Conservation (phyloP, 305 asterid genomes). For the Stenogyne calaminthoides region DNA sequence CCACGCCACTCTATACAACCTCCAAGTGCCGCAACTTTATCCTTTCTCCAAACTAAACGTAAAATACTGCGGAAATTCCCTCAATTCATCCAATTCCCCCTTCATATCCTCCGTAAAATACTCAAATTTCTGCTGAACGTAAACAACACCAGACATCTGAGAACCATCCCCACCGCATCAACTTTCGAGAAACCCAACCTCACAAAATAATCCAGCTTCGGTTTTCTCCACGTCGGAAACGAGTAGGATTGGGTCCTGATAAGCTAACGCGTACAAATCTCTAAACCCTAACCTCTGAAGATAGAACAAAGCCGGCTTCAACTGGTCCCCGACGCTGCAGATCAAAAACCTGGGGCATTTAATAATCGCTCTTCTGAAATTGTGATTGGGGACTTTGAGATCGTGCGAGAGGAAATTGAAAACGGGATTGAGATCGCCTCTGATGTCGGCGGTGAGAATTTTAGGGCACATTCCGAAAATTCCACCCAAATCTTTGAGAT, state of each 20-base stretch:
- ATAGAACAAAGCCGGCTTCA: slow-evolving; percentile 79
- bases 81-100: slow-evolving; percentile 64
- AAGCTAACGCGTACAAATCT: slow-evolving; percentile 57
- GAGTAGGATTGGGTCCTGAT: slow-evolving; percentile 68
- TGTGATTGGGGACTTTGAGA: slow-evolving; percentile 61
- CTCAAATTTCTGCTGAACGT: slow-evolving; percentile 74
- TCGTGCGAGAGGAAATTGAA: slow-evolving; percentile 66
- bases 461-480: slow-evolving; percentile 88
- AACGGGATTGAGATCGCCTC: slow-evolving; percentile 64
- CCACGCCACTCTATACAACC: slow-evolving; percentile 45
- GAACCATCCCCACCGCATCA: slow-evolving; percentile 70
- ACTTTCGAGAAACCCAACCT: slow-evolving; percentile 56
- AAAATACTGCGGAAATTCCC: slow-evolving; percentile 83
- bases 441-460: slow-evolving; percentile 67
- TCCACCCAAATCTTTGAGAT: slow-evolving; percentile 72
- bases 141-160: slow-evolving; percentile 79
- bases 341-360: slow-evolving; percentile 73
- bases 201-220: slow-evolving; percentile 60
- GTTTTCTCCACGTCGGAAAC: slow-evolving; percentile 87
- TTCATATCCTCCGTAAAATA: slow-evolving; percentile 61
- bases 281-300: slow-evolving; percentile 71
- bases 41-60: slow-evolving; percentile 88
- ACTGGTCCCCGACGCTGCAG: slow-evolving; percentile 68
- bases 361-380: slow-evolving; percentile 63
- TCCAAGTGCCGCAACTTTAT: slow-evolving; percentile 63